Base-by-base conservation (phyloP, 306 rosid species). In the Vigna radiata region DNA sequence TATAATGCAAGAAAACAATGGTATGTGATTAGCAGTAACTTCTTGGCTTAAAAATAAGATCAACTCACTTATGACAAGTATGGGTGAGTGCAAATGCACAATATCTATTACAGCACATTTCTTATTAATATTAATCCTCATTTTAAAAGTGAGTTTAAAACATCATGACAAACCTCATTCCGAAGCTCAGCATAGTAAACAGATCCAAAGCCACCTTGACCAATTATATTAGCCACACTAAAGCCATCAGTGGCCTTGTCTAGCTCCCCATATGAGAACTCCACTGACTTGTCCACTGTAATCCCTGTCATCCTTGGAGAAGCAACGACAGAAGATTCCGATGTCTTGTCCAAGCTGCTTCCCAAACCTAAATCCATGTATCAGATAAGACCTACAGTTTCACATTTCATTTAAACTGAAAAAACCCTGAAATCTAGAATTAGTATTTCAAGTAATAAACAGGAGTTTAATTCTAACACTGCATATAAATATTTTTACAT, bases 171-270 rank as follows among this genome's bases (percentile, higher is more conserved):
- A 76, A 91, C 97, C 97, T 91, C 97, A 39, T 87, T 88, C 75
- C 92, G 77, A 27, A 89, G 90, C 76, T 89, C 87, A 19, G 94
- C 92, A 60, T 86, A 88, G 82, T 77, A 91, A 70, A 91, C 97
- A 29, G 82, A 46, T 70, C 94, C 97, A 89, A 86, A 91, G 27
- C 94, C 97, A 49, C 97, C 97, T 84, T 83, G 87, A 61, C 97
- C 97, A 27, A 91, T 86, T 80, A 78, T 91, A 52, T 85, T 85
- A 27, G 72, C 82, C 44, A 23, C 5, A 67, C 85, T 83, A 72
- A 91, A 91, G 65, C 64, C 79, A 36, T 88, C 59, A 36, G 97
- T 91, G 49, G 92, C 92, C 74, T 85, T 84, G 33, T 92, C 85
- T 64, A 91, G 87, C 70, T 91, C 94, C 78, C 89, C 89, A 68